phyloP scores from a whole-genome alignment of 2,329 filamentous ascomycete genomes.

The Alternaria rosae region DNA sequence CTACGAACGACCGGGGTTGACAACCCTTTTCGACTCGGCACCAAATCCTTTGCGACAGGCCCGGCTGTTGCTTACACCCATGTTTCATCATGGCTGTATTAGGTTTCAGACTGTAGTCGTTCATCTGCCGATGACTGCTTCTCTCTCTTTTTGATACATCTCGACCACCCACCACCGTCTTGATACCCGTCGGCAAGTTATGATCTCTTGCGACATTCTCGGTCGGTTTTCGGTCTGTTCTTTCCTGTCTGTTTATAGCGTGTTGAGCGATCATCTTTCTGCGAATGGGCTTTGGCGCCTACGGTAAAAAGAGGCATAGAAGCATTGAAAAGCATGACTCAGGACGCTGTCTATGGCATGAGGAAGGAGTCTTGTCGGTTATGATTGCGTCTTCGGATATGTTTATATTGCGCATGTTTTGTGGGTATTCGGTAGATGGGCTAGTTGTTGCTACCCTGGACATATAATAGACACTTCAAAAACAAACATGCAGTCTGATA shows the following conservation, averaged over 20 bases:
- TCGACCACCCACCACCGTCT: constrained; percentile 1
- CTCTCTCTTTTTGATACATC: constrained; percentile 7
- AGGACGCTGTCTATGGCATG: not conserved
- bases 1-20: constrained; percentile 42
- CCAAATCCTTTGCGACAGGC: constrained; percentile 28
- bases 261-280: constrained; percentile 3
- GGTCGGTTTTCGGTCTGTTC: constrained; percentile 2
- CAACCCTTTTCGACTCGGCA: constrained; percentile 36
- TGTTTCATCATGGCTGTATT: constrained; percentile 33
- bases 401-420: constrained; percentile 2
- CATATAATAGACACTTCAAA: constrained; percentile 6
- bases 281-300: constrained; percentile 5
- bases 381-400: constrained; percentile 13
- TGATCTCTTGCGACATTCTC: constrained; percentile 21
- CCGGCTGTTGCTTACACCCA: constrained; percentile 23
- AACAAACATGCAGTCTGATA: not conserved
- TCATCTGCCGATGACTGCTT: constrained; percentile 9
- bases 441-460: not conserved
- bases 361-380: not conserved
- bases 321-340: constrained; percentile 16
- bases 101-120: constrained; percentile 33
- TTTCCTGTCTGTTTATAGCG: constrained; percentile 8
- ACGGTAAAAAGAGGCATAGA: constrained; percentile 2
- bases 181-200: constrained; percentile 29
- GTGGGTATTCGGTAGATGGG: constrained; percentile 1